A percentile compares a stretch with the other conserved stretches of the same genome.
Evolutionary conservation across 1,284 basidiomycete species (phyloP).

Genomic region (Athelia sp.): DNA sequence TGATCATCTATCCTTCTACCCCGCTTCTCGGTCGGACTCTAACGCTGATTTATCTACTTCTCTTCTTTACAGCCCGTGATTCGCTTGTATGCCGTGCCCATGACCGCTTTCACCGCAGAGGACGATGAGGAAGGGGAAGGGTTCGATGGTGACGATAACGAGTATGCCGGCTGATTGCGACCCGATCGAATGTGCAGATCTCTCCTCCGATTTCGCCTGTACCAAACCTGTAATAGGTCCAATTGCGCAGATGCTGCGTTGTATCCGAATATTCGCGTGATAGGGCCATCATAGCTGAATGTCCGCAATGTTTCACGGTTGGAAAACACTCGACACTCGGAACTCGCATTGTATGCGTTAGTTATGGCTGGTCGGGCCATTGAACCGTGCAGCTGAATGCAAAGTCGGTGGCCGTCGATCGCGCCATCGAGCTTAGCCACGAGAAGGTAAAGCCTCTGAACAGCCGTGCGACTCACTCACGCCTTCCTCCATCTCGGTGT

Average conservation of each 20-base stretch:
- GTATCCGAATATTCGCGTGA: neutral
- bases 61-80: slow-evolving; percentile 78
- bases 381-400: too few species aligned
- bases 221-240: neutral
- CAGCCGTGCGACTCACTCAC: too few species aligned
- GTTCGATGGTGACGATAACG: slow-evolving; percentile 48
- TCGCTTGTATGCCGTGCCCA: slow-evolving; percentile 89
- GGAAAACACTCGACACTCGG: too few species aligned
- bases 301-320: neutral
- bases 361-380: too few species aligned
- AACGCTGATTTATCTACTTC: slow-evolving; percentile 9
- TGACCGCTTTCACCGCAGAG: slow-evolving; percentile 74
- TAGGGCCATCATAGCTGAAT: neutral
- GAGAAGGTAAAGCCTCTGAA: too few species aligned
- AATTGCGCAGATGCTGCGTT: slow-evolving; percentile 3
- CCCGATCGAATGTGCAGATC: too few species aligned
- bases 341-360: too few species aligned
- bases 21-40: slow-evolving; percentile 8
- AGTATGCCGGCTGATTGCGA: slow-evolving; percentile 22
- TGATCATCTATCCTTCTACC: neutral
- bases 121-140: slow-evolving; percentile 50
- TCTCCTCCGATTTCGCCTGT: too few species aligned
- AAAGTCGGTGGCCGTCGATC: too few species aligned
- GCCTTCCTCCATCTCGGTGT: too few species aligned
- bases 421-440: too few species aligned